These are phyloP conservation scores for Niebla homalea DNA, from an alignment of 495 filamentous ascomycete genomes.

Conservation along the genomic window DNA sequence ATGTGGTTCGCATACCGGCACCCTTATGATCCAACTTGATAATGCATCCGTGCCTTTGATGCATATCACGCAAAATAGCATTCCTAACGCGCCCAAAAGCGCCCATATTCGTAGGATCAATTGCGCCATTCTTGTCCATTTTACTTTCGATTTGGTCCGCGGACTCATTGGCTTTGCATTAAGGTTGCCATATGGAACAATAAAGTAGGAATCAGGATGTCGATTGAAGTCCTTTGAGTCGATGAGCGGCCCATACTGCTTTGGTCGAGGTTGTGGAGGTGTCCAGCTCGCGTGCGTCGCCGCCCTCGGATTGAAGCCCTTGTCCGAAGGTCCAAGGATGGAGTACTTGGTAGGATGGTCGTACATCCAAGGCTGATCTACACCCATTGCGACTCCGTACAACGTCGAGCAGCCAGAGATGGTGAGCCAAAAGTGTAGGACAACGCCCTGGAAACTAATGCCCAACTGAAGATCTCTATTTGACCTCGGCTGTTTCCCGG, in stretches of 20 bases:
- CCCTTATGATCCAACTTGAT: slow-evolving; percentile 61
- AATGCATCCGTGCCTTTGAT: slow-evolving; percentile 48
- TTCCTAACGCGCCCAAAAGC: slow-evolving; percentile 53
- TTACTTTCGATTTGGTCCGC: slow-evolving; percentile 54
- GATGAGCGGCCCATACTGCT: slow-evolving; percentile 60
- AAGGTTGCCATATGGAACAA: slow-evolving; percentile 34
- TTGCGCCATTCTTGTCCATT: slow-evolving; percentile 49
- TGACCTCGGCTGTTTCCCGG: no score
- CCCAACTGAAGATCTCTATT: no score
- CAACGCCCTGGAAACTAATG: background rate
- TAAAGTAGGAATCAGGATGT: slow-evolving; percentile 52
- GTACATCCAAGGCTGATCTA: slow-evolving; percentile 67
- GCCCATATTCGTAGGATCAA: slow-evolving; percentile 49
- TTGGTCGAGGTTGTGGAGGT: slow-evolving; percentile 40
- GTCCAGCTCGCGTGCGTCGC: slow-evolving; percentile 59
- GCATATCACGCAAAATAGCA: slow-evolving; percentile 59
- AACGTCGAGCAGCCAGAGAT: background rate
- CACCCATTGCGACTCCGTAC: slow-evolving; percentile 34
- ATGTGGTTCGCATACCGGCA: slow-evolving; percentile 44
- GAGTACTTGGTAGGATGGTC: slow-evolving; percentile 36
- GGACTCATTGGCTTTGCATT: slow-evolving; percentile 53
- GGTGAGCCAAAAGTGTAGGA: background rate
- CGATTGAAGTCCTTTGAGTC: slow-evolving; percentile 47
- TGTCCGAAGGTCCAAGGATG: slow-evolving; percentile 39
- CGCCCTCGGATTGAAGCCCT: slow-evolving; percentile 68